Base-by-base conservation (phyloP, 2,329 filamentous ascomycete genomes). In the Clonostachys solani region DNA sequence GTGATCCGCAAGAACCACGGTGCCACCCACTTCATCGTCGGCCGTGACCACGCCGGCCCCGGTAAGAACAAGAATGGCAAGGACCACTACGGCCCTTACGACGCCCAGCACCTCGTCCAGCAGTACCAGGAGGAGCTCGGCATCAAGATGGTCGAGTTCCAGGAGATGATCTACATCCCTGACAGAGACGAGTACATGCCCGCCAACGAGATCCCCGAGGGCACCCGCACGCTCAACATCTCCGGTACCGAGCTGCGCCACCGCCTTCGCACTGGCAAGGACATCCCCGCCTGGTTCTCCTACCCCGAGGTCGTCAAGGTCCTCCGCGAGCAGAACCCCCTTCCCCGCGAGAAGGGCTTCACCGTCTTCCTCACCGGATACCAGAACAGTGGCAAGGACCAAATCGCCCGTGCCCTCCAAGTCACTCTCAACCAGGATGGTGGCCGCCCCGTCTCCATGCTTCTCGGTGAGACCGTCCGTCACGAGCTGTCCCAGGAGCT, bases 1-100 rank as follows among this genome's bases (percentile, higher is more conserved):
- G 96, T 99, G 63, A 99, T 99, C 79, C 91, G 94, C 67, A 99
- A 97, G 86, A 99, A 99, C 74, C 92, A 96, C 75, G 94, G 94
- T 61, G 91, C 92, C 43, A 97, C 94, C 15, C 94, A 99, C 80
- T 99, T 99, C 79, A 99, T 99, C 61, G 92, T 99, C 56, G 94
- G 94, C 51, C 90, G 94, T 75, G 94, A 99, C 74, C 94, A 99
- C 73, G 94, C 94, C 56, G 94, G 94, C 44, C 94, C 94, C 41
- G 94, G 94, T 64, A 96, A 95, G 83, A 97, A 97, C 84, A 95
- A 89, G 78, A 84, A 92, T 74, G 94, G 94, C 50, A 84, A 89
- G 60, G 94, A 99, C 67, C 95, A 96, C 76, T 99, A 99, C 72
- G 94, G 94, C 45, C 92, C 94, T 33, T 99, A 99, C 70, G 94